Evolutionary conservation across 352 stramenopile genomes (phyloP), one percentile per base, ranked within the genome.

Genomic region (Phytopythium montanum): DNA sequence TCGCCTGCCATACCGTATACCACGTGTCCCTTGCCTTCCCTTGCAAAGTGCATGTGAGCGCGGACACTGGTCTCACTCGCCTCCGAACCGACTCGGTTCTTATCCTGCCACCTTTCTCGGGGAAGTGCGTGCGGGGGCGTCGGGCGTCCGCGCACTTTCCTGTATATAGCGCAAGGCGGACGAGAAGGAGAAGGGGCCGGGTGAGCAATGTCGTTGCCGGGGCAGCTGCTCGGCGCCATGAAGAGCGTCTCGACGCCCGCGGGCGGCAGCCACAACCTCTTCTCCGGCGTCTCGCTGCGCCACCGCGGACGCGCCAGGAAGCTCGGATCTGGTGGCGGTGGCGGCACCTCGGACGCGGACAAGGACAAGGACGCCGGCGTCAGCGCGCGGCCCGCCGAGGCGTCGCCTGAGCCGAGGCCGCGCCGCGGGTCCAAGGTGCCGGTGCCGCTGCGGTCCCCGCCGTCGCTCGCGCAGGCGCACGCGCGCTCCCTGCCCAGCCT

Each of bases 231-330:
- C 45, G 53, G 62, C 42, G 45, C 62, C 58, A 62, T 76, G n/a
- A 76, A 76, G 65, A 60, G 69, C 54, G 56, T 31, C 23, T 31
- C 66, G 52, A 50, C 66, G 19, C 62, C 69, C 29, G 62, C 56
- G 41, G 60, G 59, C 50, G 68, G 60, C 44, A 41, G 52, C 36
- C 52, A 58, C 34, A 48, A 60, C 39, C 60, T 76, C 50, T 76
- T 76, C 62, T 71, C 69, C 16, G 60, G 62, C 45, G 66, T 72
- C 29, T 76, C 69, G 49, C 55, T 76, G 13, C 69, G 65, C 44
- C 53, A 62, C 1, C 65, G 69, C 5, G 46, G 56, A 1, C 56
- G 62, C 0, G 53, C 52, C 41, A 53, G 52, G 12, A 68, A 68
- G 45, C 13, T 23, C 33, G 18, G 19, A 31, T n/a, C 7, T n/a